Evolutionary conservation across 176 grass and related monocot species (phyloP), one percentile per base, ranked within the genome.

Genomic region (Aechmea fasciata): DNA sequence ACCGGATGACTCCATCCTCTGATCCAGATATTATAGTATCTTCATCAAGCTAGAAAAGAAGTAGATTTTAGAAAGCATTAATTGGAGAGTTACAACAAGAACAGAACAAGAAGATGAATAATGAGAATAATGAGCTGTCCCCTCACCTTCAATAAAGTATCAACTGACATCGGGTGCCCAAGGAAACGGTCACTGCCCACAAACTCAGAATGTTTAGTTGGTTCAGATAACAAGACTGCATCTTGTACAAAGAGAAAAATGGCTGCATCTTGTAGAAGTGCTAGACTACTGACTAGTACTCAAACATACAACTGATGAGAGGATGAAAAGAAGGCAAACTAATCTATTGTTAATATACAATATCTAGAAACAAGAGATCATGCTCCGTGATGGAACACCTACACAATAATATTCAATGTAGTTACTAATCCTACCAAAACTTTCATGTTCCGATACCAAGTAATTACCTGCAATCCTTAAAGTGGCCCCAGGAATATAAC

Each of bases 401-500:
- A 18, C 13, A 22, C 55, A 59, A 19, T 10, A 59, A 59, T 17
- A 17, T 20, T 17, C 15, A 59, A 59, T 59, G 13, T 0, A 17
- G n/a, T 20, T 59, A 9, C 55, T 10, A 19, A 6, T 59, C 15
- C 1, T 59, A 20, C n/a, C 15, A 59, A 59, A 59, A 9, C 5
- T 17, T 59, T 33, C 29, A 19, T 61, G 8, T 22, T 11, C 11
- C 13, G 64, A 57, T 57, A 64, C 64, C 71, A 65, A 22, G 51
- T 7, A 20, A 9, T 52, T 83, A 97, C 93, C 93, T 90, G 93
- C 89, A 97, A 79, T 97, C 93, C 52, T 97, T 89, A 75, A 97
- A 97, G 81, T 90, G 67, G 65, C 93, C 93, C 93, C 93, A 97
- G 13, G 89, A 92, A 78, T 97, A 92, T 14, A 97, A 69, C 72